These are phyloP conservation scores for Ophiocordyceps camponoti-leonardi DNA, from an alignment of 2,329 filamentous ascomycete genomes.

Conservation along the genomic window DNA sequence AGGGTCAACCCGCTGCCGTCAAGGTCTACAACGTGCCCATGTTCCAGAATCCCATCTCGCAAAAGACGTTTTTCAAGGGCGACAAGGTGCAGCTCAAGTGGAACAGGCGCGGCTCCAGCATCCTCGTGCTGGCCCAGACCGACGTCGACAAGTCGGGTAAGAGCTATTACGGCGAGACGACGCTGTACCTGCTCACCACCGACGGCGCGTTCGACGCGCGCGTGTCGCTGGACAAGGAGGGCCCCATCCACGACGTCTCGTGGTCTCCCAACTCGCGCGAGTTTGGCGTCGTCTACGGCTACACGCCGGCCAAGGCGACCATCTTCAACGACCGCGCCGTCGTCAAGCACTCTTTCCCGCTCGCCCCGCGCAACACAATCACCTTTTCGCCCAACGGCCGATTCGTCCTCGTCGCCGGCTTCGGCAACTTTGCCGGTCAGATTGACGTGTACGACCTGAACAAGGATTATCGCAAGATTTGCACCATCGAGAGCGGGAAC, in stretches of 20 bases:
- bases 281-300: conserved; percentile 94
- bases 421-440: conserved; percentile 92
- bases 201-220: conserved; percentile 86
- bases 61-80: conserved; percentile 98
- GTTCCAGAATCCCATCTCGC: conserved; percentile 68
- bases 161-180: conserved; percentile 98
- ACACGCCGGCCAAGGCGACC: conserved; percentile 97
- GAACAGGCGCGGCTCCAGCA: conserved; percentile 79
- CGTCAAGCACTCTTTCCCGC: conserved; percentile 67
- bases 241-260: conserved; percentile 92
- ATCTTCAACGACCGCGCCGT: conserved; percentile 88
- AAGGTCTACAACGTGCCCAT: conserved; percentile 89
- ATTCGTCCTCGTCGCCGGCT: conserved; percentile 86
- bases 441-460: conserved; percentile 96
- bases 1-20: conserved; percentile 86
- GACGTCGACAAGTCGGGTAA: conserved; percentile 97
- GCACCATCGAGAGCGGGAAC: conserved; percentile 88
- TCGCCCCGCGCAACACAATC: conserved; percentile 86
- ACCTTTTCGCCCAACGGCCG: conserved; percentile 85
- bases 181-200: conserved; percentile 83
- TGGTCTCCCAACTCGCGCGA: conserved; percentile 98
- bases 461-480: conserved; percentile 83
- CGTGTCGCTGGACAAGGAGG: conserved; percentile 86
- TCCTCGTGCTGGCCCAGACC: conserved; percentile 91
- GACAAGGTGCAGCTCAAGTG: conserved; percentile 98